Base-by-base conservation (phyloP, 768 basidiomycete species). In the Boletus tomentosulus region DNA sequence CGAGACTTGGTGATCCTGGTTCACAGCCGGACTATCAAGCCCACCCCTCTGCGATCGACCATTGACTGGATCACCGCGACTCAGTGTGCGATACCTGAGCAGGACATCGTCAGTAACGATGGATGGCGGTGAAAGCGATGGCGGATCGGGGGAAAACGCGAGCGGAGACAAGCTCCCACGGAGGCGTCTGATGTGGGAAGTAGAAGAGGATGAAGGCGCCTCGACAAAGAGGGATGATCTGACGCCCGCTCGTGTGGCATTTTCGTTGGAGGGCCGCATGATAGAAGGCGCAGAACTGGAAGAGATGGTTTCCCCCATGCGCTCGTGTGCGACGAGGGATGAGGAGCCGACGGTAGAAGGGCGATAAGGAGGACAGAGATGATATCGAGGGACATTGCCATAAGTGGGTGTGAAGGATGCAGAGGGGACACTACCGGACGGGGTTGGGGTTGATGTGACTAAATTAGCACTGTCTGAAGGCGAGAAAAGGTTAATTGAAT, bases 111-210 rank as follows among this genome's bases (percentile, higher is more conserved):
- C 62, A 38, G 57, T 45, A 22, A 52, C 52, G 7, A 43, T 24
- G 30, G 66, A 42, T 35, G 54, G 34, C 8, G 62, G 47, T 4
- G 60, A 39, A 3, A 54, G 48, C 22, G 57, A 47, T 4, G 57
- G 44, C 2, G 53, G 53, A 57, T 62, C 58, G 34, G 67, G 48
- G 37, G 63, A 19, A 25, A 67, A 54, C 2, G 58, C 58, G 2
- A 67, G 57, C 3, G 67, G 67, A 15, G 67, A 69, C 35, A 69
- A 28, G 55, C 57, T 69, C 48, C 57, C 57, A 51, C 61, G 65
- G 39, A 47, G 25, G 46, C 49, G 62, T 55, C 58, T 52, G 37
- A 38, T 41, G 22, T 57, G 57, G 16, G 62, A 19, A 19, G 19
- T 19, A 19, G 19, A 19, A 19, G 19, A 56, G 27, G 53, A 10